Evolutionary conservation across 495 filamentous ascomycete genomes (phyloP), one percentile per base, ranked within the genome.

Genomic region (Entonaema liquescens): DNA sequence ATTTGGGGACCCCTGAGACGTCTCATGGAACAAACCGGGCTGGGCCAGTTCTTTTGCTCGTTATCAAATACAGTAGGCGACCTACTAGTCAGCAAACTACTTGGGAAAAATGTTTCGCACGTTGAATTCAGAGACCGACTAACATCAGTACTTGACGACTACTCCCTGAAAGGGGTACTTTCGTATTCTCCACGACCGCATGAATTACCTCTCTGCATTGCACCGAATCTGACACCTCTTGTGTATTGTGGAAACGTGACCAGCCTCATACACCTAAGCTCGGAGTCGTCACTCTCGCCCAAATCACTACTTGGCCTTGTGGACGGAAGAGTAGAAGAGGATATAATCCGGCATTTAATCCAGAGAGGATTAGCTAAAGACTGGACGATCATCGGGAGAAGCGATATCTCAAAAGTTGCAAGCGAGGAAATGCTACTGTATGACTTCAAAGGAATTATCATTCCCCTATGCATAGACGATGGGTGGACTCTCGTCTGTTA

Each of bases 401-500:
- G 12, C 23, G 44, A 60, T 9, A 21, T 67, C 11, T 53, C 23
- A 5, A 7, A 59, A 25, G 23, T n/a, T 44, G 33, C 42, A 23
- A 29, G 29, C 13, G 13, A 66, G 33, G 23, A 44, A 3, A 29
- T 54, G 9, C 13, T 67, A 40, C 64, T 67, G 1, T 15, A 47
- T 17, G 26, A 42, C 28, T 60, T 35, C 35, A 17, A 23, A 11
- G 56, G 64, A 11, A 60, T 47, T 55, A 15, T 67, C 26, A 35
- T 67, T n/a, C 64, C 53, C 11, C 25, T 67, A 6, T 49, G 11
- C 6, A 35, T 60, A 9, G 35, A 61, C 25, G 1, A 36, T 8
- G 36, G 9, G 8, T 61, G 65, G 65, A 9, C 6, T 19, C 57
- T 67, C 15, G 11, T 67, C 26, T 54, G 56, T 8, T 67, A 55